Base-by-base conservation (phyloP, 73 alveolate species). In the Paramecium octaurelia region DNA sequence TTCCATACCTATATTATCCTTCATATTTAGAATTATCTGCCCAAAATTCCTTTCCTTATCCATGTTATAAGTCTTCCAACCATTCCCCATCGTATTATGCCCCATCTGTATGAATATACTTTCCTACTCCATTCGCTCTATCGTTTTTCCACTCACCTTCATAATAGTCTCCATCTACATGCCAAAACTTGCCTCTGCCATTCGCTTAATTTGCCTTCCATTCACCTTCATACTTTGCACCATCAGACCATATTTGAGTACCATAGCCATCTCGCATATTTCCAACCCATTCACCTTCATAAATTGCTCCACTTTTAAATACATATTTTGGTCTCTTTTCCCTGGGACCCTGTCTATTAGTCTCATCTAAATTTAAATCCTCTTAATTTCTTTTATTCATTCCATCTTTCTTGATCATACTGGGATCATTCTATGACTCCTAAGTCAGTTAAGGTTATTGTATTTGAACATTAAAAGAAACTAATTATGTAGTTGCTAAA, bases 11-110 rank as follows among this genome's bases (percentile, higher is more conserved):
- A 92, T 93, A 95, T 76, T 85, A 91, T 36, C 98, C 98, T 69
- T 86, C 93, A 92, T 95, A 95, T 73, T 93, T 71, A 11, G 98
- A 93, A 86, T 95, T 95, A 71, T 95, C 97, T 70, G 92, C 94
- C 97, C 98, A 95, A 58, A 93, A 42, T 36, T 93, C 95, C 8
- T 86, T 58, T 29, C 97, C 97, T 76, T 58, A 60, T 7, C 94
- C 96, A 69, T 95, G 95, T 91, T 92, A 48, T 20, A 93, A 36
- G 69, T 95, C 95, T n/a, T 86, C 94, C 27, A 92, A 58, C 96
- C 97, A 95, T 54, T 93, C 85, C 11, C 97, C 94, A 43, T 91
- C 94, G 76, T 91, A 91, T 58, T 54, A 27, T 6, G 94, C 94
- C 16, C 94, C 94, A 27, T 91, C 83, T 0, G 77, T 88, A 76